Conservation (phyloP, 2,329 filamentous ascomycete species). For the Helminthosporium solani region DNA sequence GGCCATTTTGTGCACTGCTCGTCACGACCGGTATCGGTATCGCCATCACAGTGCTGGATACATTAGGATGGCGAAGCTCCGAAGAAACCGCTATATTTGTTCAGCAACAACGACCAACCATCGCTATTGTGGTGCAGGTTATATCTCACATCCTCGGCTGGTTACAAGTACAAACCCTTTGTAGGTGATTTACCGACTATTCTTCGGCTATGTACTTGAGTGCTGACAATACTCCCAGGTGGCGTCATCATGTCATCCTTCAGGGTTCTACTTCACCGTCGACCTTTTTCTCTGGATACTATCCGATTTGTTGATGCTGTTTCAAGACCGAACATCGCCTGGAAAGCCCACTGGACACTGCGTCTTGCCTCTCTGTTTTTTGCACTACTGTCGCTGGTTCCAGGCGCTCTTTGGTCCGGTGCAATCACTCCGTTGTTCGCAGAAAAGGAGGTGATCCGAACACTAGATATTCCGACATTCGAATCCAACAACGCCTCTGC, state of each 20-base stretch:
- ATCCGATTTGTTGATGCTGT: slow-evolving; percentile 4
- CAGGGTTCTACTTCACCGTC: slow-evolving; percentile 1
- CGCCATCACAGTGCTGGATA: slow-evolving; percentile 1
- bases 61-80: slow-evolving; percentile 3
- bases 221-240: background rate
- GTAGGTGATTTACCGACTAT: background rate
- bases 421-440: slow-evolving; percentile 6
- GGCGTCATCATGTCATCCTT: slow-evolving; percentile 3
- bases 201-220: background rate
- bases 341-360: slow-evolving; percentile 2
- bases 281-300: slow-evolving; percentile 2
- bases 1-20: background rate
- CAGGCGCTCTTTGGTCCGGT: slow-evolving; percentile 9
- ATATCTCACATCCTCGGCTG: slow-evolving; percentile 1
- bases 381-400: slow-evolving; percentile 4
- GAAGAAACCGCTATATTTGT: slow-evolving; percentile 1
- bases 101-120: background rate
- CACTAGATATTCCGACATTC: slow-evolving; percentile 5
- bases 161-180: slow-evolving; percentile 3
- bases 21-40: slow-evolving; percentile 1
- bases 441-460: slow-evolving; percentile 1
- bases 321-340: slow-evolving; percentile 3
- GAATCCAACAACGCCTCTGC: background rate
- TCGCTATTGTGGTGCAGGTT: slow-evolving; percentile 6
- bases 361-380: slow-evolving; percentile 1